These are phyloP conservation scores for Leavenworthia alabamica DNA, from an alignment of 345 rosid genomes.

Conservation along the genomic window DNA sequence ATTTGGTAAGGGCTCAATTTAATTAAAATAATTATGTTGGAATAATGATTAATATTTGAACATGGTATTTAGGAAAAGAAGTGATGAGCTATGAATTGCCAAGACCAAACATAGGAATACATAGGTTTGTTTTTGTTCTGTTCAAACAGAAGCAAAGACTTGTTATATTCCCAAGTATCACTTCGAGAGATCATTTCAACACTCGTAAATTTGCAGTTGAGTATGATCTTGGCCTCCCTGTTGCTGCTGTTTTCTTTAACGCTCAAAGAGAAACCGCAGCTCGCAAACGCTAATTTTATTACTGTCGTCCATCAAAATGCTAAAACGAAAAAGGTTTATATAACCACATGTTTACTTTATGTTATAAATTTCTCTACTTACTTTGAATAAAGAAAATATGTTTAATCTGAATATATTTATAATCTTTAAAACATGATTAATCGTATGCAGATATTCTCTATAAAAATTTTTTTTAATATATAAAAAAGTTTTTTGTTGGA, in stretches of 20 bases:
- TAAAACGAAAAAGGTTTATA: no score
- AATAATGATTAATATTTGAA: neutral
- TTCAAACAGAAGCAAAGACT: conserved; percentile 53
- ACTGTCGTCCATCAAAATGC: neutral
- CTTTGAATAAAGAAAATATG: no score
- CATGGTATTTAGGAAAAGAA: conserved; percentile 43
- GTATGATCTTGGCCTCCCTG: conserved; percentile 57
- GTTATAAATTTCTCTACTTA: no score
- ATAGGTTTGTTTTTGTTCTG: conserved; percentile 58
- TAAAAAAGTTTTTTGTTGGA: no score
- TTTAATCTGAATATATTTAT: no score
- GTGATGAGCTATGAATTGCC: conserved; percentile 56
- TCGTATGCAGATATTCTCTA: no score
- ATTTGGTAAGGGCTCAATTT: conserved; percentile 41
- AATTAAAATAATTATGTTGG: neutral
- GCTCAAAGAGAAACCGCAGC: conserved; percentile 67
- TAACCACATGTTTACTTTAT: no score
- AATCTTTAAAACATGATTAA: no score
- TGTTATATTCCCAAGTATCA: conserved; percentile 28
- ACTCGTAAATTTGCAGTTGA: conserved; percentile 47
- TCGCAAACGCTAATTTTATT: conserved; percentile 43
- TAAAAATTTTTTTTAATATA: no score
- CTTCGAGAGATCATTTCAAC: conserved; percentile 50
- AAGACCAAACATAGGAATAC: conserved; percentile 56
- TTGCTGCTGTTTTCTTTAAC: conserved; percentile 68